Evolutionary conservation across 108 stramenopile genomes (phyloP), one percentile per base, ranked within the genome.

Genomic region (Pseudonitzschia multistriata): DNA sequence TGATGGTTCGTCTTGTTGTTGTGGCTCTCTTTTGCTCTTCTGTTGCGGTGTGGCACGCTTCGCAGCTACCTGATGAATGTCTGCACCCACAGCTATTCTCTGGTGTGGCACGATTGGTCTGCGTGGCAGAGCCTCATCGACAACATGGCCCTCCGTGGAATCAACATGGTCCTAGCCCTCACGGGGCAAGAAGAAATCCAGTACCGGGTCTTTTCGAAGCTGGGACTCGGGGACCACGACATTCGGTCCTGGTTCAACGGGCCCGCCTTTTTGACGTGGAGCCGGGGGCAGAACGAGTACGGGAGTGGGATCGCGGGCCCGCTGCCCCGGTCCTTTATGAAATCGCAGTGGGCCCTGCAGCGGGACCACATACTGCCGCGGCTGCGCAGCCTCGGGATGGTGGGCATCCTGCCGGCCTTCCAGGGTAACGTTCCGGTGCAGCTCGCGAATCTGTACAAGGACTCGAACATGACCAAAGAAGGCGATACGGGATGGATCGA

Each of bases 201-300:
- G 33, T 70, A 74, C 29, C 61, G 77, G 35, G 71, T 76, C 0
- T 85, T 76, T 79, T 24, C 19, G 2, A 56, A 68, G 8, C 61
- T 80, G 31, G 84, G 84, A 25, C n/a, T 85, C 17, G 36, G 34
- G 3, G 75, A 82, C 50, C 24, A 49, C 3, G 81, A 77, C 30
- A 79, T 82, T 62, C 73, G 79, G 19, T 62, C 68, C 35, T 84
- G 83, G 83, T 80, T 78, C 74, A 84, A 84, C 55, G 84, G 84
- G 3, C 81, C 78, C 10, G 84, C 84, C 13, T 76, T 79, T 31
- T 63, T 85, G 39, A 74, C 84, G 5, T 85, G 84, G 84, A 72
- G 69, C n/a, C 60, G 84, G 21, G 81, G 81, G 4, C 81, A 81
- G 59, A 76, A 76, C 49, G 77, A 79, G 56, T 81, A 82, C 62